Conservation (phyloP, 2,329 filamentous ascomycete species). For the Saccharata proteae region DNA sequence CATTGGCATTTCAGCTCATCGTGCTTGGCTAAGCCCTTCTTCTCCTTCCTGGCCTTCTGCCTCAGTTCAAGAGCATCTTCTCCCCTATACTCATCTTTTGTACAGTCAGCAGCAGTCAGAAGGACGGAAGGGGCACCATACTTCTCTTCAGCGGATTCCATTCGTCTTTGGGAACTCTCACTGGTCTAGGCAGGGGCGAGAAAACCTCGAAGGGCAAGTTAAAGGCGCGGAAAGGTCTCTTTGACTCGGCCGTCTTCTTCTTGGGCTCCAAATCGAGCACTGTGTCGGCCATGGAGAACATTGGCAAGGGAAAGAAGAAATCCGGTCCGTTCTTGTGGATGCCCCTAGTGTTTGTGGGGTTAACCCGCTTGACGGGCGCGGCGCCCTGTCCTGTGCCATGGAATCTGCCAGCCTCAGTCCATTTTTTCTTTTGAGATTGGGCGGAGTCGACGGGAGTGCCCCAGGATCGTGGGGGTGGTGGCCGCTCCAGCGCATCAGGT, state of each 20-base stretch:
- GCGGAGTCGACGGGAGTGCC: too few relatives aligned
- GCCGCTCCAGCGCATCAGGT: too few relatives aligned
- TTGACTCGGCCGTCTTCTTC: constrained; percentile 6
- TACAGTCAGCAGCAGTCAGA: not conserved
- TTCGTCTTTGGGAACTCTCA: constrained; percentile 84
- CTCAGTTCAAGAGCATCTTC: constrained; percentile 15
- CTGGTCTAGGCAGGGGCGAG: constrained; percentile 72
- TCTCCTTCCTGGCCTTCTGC: constrained; percentile 30
- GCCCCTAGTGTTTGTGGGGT: constrained; percentile 15
- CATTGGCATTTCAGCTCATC: constrained; percentile 54
- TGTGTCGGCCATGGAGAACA: constrained; percentile 64
- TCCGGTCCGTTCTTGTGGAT: constrained; percentile 2
- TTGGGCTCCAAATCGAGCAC: constrained; percentile 48
- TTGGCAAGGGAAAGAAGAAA: constrained; percentile 62
- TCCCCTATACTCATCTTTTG: constrained; percentile 9
- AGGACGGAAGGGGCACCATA: not conserved
- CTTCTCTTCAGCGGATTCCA: constrained; percentile 75
- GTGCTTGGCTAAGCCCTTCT: constrained; percentile 71
- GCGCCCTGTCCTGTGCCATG: too few relatives aligned
- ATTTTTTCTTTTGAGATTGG: constrained; percentile 26
- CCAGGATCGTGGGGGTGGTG: too few relatives aligned
- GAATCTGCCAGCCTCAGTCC: too few relatives aligned
- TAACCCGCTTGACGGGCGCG: too few relatives aligned
- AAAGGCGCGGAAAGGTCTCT: constrained; percentile 6
- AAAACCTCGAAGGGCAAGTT: constrained; percentile 84